These are phyloP conservation scores for Aspergillus sp. DNA, from an alignment of 2,329 filamentous ascomycete species.

Conservation along the genomic window DNA sequence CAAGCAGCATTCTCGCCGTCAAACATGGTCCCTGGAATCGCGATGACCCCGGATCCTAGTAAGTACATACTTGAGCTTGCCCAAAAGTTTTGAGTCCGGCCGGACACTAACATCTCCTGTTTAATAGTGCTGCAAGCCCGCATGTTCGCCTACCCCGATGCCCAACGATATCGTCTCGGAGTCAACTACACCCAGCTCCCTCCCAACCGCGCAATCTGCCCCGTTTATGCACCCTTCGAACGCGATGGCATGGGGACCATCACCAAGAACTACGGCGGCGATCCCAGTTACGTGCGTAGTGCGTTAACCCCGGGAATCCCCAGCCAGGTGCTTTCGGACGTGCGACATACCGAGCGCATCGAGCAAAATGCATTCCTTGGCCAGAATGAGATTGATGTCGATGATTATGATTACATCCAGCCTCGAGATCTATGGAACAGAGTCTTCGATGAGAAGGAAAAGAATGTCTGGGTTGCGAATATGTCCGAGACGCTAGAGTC, in stretches of 20 bases:
- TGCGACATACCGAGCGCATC: conserved; percentile 24
- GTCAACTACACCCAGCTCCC: conserved; percentile 44
- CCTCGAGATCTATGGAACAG: conserved; percentile 30
- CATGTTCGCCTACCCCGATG: conserved; percentile 62
- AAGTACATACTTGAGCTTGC: not conserved
- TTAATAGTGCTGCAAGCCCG: conserved; percentile 56
- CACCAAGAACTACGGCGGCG: conserved; percentile 57
- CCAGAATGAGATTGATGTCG: conserved; percentile 25
- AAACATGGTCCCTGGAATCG: conserved; percentile 66
- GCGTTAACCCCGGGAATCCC: conserved; percentile 22
- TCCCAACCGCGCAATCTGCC: conserved; percentile 35
- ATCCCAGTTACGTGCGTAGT: conserved; percentile 55
- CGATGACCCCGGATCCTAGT: conserved; percentile 43
- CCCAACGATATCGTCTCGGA: conserved; percentile 41
- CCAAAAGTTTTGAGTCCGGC: not conserved
- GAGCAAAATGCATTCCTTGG: conserved; percentile 22
- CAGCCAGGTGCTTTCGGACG: conserved; percentile 17
- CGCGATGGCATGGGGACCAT: conserved; percentile 40
- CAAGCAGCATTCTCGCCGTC: conserved; percentile 68
- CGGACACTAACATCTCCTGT: conserved; percentile 18
- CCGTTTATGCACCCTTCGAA: conserved; percentile 54
- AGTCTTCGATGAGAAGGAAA: conserved; percentile 28
- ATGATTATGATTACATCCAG: conserved; percentile 33
- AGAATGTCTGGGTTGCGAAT: conserved; percentile 22
- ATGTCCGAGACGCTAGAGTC: conserved; percentile 24